Percentiles rank a stretch among this genome's conserved stretches.
phyloP scores from a whole-genome alignment of 805 yeast genomes.

The Monosporozyma aquatica region DNA sequence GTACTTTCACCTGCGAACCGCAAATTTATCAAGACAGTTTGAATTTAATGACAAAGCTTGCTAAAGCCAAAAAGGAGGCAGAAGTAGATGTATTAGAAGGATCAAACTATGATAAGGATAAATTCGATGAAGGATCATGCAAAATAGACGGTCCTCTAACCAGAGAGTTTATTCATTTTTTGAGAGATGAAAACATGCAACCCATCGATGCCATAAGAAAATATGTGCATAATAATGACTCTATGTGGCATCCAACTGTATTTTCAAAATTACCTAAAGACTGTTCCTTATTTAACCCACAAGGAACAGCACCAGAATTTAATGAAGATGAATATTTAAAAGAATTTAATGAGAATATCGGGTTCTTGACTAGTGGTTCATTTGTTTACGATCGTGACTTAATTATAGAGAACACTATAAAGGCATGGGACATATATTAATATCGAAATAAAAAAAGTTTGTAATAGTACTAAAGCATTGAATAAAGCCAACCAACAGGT shows the following conservation, averaged over 20 bases:
- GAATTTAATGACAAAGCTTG: neutral
- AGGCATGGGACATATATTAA: neutral
- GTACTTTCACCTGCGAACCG: neutral
- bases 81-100: neutral
- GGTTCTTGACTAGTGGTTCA: neutral
- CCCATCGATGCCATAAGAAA: neutral
- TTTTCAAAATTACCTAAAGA: neutral
- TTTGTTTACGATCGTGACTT: conserved; percentile 10
- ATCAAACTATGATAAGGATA: neutral
- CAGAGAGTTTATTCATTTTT: neutral
- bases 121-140: neutral
- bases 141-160: neutral
- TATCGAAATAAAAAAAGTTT: too few species aligned
- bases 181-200: neutral
- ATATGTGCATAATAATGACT: neutral
- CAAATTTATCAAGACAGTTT: conserved; percentile 2
- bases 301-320: neutral
- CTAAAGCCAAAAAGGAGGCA: neutral
- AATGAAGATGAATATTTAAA: neutral
- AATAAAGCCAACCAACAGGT: too few species aligned
- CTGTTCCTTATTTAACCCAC: neutral
- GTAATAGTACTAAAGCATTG: too few species aligned
- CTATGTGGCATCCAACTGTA: neutral
- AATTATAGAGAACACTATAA: conserved; percentile 1
- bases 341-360: neutral